Conservation (phyloP, 768 basidiomycete genomes). For the Macrolepiota fuliginosa region DNA sequence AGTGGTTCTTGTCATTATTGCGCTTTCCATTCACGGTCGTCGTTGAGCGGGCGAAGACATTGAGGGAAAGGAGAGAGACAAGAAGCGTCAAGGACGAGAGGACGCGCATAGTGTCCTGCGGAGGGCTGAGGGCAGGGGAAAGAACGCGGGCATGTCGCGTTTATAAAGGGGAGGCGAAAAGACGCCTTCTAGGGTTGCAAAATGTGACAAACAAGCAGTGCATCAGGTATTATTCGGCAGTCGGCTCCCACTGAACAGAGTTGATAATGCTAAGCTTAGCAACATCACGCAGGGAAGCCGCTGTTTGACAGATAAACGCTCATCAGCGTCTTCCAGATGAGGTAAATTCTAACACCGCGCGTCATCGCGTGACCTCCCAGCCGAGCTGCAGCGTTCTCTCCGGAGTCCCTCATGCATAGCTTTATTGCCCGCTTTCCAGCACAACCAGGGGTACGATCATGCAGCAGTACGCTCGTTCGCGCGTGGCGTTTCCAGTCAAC, state of each 20-base stretch:
- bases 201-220: neutral
- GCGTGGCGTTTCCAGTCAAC: neutral
- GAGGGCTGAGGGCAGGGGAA: conserved; percentile 6
- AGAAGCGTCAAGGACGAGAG: conserved; percentile 18
- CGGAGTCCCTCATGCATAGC: conserved; percentile 2
- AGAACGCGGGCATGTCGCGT: neutral
- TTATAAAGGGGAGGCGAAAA: conserved; percentile 3
- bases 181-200: neutral
- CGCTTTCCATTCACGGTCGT: conserved; percentile 32
- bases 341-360: neutral
- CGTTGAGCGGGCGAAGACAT: conserved; percentile 20
- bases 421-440: neutral
- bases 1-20: conserved; percentile 24
- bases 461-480: neutral
- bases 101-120: conserved; percentile 13
- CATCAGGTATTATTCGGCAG: neutral
- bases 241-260: neutral
- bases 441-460: neutral
- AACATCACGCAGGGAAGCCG: neutral
- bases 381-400: neutral
- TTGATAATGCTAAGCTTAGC: neutral
- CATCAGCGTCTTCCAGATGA: neutral
- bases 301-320: conserved; percentile 4
- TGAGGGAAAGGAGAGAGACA: conserved; percentile 19
- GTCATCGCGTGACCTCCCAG: conserved; percentile 2